Base-by-base conservation (phyloP, 352 stramenopile genomes). In the Phytophthora constricta region DNA sequence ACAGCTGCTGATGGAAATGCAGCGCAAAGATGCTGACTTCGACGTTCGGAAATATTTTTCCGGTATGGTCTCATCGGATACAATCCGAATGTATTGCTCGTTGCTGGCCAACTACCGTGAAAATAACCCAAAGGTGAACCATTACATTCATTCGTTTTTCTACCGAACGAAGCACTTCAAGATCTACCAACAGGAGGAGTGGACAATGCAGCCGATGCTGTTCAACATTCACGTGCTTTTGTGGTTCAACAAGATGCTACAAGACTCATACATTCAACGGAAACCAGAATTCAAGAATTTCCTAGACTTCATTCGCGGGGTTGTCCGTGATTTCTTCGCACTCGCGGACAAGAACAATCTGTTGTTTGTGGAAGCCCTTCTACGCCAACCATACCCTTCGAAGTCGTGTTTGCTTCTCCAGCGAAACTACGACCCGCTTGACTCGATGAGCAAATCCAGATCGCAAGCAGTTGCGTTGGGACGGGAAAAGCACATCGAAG, bases 61-160 rank as follows among this genome's bases (percentile, higher is more conserved):
- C 19, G 88, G 74, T 46, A 93, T 95, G 57, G 63, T 95, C 28
- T 91, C 86, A 42, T 81, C 80, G 13, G 87, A 96, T 23, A 95
- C 82, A 26, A 82, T 95, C 68, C 80, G 83, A 41, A 93, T 96
- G 84, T 96, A 95, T 65, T 90, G 78, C 70, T 80, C 85, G 33
- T 61, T 94, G 25, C 74, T 96, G 5, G 46, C 70, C 5, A 62
- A 78, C 43, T 95, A 96, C 51, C 86, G 86, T 41, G 84, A 84
- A 17, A 96, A 96, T 61, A 86, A 55, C 34, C 51, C 80, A 37
- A 93, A 93, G 67, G 83, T 96, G 61, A 96, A 96, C 50, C 89
- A 96, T 65, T 96, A 93, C 80, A 83, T 96, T 22, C 86, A 95
- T 72, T 91, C 87, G 22, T 95, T 95, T 53, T 91, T 96, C 48